Percentiles rank a stretch among this genome's conserved stretches.
Evolutionary conservation across 495 filamentous ascomycete genomes (phyloP).

Genomic region (Poronia punctata): DNA sequence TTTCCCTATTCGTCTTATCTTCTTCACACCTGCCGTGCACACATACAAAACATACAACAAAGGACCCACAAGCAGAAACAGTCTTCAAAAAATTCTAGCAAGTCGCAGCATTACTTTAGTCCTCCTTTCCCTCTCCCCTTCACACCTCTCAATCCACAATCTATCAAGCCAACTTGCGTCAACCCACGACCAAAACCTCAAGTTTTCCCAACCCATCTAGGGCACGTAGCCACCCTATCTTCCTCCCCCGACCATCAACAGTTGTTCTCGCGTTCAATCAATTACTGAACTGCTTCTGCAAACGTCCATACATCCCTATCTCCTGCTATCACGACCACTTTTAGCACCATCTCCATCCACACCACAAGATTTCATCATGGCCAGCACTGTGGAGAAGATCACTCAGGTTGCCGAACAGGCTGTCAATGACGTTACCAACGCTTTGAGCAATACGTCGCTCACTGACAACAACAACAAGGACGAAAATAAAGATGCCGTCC

Average conservation of each 20-base stretch:
- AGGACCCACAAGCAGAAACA: constrained; percentile 37
- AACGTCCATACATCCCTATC: constrained; percentile 35
- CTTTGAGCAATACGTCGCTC: constrained; percentile 69
- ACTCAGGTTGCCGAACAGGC: constrained; percentile 51
- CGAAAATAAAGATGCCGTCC: constrained; percentile 68
- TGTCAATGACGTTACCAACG: constrained; percentile 77
- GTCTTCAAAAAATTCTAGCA: constrained; percentile 43
- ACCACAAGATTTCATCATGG: constrained; percentile 46
- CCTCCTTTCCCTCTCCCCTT: constrained; percentile 36
- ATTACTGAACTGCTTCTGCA: constrained; percentile 33
- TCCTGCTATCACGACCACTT: constrained; percentile 15
- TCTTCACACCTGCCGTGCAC: constrained; percentile 21
- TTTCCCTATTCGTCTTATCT: constrained; percentile 7
- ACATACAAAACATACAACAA: constrained; percentile 13
- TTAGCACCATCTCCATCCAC: constrained; percentile 7
- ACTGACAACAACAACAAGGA: constrained; percentile 48
- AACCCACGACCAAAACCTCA: constrained; percentile 31
- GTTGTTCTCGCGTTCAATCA: constrained; percentile 51
- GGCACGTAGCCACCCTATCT: constrained; percentile 85
- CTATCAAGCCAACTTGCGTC: constrained; percentile 32
- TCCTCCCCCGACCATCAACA: constrained; percentile 47
- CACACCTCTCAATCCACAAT: constrained; percentile 41
- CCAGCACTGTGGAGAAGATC: constrained; percentile 56
- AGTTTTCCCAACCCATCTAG: constrained; percentile 55
- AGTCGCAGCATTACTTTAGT: constrained; percentile 26